Conservation (phyloP, 129 eudicot genomes). For the Chrysanthemum lavandulifolium region DNA sequence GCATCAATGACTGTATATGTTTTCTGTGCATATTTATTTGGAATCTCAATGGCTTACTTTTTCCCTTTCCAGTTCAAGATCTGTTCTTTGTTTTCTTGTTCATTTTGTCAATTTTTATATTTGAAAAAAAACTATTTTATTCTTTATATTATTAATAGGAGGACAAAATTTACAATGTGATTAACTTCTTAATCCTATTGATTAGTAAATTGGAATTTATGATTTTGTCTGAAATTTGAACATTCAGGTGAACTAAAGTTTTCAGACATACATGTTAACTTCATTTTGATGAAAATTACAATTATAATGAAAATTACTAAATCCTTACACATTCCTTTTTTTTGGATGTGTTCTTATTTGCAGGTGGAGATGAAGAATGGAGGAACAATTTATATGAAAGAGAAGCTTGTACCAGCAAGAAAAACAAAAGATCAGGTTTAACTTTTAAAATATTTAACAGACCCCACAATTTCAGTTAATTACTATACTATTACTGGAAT, state of each 20-base stretch:
- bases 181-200: too few relatives aligned
- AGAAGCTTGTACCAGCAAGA: conserved; percentile 76
- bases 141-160: not conserved
- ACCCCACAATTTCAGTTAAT: conserved; percentile 1
- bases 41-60: conserved; percentile 36
- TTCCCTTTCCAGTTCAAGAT: conserved; percentile 43
- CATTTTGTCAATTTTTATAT: conserved; percentile 21
- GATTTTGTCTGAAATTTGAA: not conserved
- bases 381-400: conserved; percentile 49
- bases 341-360: conserved; percentile 39
- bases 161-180: not conserved
- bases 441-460: not conserved
- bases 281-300: too few relatives aligned
- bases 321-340: not conserved
- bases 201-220: not conserved
- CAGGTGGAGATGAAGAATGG: conserved; percentile 92
- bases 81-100: conserved; percentile 46
- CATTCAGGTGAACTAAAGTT: too few relatives aligned
- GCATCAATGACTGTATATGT: conserved; percentile 37
- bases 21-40: conserved; percentile 27
- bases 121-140: not conserved
- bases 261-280: too few relatives aligned
- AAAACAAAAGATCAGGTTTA: conserved; percentile 80
- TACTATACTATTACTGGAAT: too few relatives aligned
- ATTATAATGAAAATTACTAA: too few relatives aligned